These are phyloP conservation scores for Russula virescens DNA, from an alignment of 768 basidiomycete species.

Conservation along the genomic window DNA sequence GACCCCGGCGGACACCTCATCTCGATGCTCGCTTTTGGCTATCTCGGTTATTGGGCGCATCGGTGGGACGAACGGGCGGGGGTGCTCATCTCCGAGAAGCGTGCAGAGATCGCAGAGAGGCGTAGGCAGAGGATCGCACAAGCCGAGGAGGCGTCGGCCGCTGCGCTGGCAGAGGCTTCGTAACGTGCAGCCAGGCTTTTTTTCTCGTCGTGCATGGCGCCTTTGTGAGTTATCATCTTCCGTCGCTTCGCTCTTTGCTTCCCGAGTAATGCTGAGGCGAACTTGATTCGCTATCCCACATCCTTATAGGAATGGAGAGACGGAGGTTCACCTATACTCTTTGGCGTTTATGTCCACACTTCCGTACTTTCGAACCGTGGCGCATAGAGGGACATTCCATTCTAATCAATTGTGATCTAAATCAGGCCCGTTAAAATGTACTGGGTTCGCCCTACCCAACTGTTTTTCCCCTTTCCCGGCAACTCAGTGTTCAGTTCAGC, in stretches of 20 bases:
- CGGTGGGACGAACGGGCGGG: slow-evolving; percentile 57
- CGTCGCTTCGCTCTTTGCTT: not conserved
- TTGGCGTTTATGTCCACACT: not conserved
- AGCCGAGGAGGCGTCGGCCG: no score
- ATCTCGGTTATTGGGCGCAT: slow-evolving; percentile 70
- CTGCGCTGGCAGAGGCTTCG: slow-evolving; percentile 11
- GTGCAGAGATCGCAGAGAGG: slow-evolving; percentile 50
- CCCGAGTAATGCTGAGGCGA: not conserved
- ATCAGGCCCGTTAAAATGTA: not conserved
- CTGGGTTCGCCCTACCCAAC: not conserved
- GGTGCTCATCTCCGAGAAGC: slow-evolving; percentile 58
- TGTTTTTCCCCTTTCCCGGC: not conserved
- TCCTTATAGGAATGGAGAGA: not conserved
- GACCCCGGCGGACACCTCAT: slow-evolving; percentile 69
- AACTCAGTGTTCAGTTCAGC: no score
- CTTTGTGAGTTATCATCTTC: not conserved
- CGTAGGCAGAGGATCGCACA: slow-evolving; percentile 37
- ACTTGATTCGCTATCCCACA: not conserved
- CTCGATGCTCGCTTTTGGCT: slow-evolving; percentile 65
- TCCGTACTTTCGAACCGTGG: not conserved
- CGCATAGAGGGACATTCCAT: not conserved
- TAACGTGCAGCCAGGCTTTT: not conserved
- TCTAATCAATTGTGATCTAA: not conserved
- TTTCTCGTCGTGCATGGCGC: not conserved
- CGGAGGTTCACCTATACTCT: not conserved